Evolutionary conservation across 2,329 filamentous ascomycete genomes (phyloP), one percentile per base, ranked within the genome.

Genomic region (Talaromyces sp.): DNA sequence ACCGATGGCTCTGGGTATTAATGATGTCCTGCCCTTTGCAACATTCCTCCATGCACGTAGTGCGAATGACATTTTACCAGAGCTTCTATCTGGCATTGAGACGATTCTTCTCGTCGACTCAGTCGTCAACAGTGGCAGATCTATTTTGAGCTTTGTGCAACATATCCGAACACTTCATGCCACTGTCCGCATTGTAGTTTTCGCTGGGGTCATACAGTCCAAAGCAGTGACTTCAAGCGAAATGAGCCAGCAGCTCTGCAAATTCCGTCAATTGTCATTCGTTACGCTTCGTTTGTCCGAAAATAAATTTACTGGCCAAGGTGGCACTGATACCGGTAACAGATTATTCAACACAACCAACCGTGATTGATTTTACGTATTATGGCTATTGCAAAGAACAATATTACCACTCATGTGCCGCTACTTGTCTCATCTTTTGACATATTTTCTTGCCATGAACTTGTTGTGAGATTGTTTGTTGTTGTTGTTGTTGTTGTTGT

Each of bases 1-100:
- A 61, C 76, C 83, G 0, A 83, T 88, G 80, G 84, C 84, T 0
- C 67, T 79, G 1, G 84, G 84, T 0, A 73, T 88, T 46, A 81
- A 69, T 62, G 75, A 83, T 0, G 80, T 72, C 0, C 78, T 87
- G 5, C 80, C 79, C 0, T 59, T 58, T 0, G 81, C 83, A 3
- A 76, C 72, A 65, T 83, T 85, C 54, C 50, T 83, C 0, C 82
- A 85, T 60, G 76, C 74, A 1, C 67, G 67, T 1, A 1, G 61
- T 37, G 61, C 67, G 1, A 55, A 65, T 0, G 78, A 85, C 36
- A 62, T 86, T 40, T 69, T 69, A 45, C 2, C 31, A 0, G 40
- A 76, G 1, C 77, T 83, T 63, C 10, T 86, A 0, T 7, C 69
- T 1, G 69, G 64, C 1, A 66, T 70, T 45, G 51, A 58, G 13